phyloP scores from a whole-genome alignment of 2,329 filamentous ascomycete genomes.

The Zymoseptoria brevis region DNA sequence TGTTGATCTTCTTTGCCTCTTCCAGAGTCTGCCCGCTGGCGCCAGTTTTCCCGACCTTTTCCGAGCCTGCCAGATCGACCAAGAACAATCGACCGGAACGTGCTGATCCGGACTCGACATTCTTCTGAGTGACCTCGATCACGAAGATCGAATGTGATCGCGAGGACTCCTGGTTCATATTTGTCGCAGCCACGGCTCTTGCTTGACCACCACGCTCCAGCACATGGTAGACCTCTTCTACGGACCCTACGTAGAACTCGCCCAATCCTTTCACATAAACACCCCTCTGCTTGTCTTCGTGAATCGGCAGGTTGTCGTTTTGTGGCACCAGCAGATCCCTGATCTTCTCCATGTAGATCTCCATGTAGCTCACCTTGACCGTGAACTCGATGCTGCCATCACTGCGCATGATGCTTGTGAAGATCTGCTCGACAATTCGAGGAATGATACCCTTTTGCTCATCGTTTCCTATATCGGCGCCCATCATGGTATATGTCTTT shows the following conservation, averaged over 20 bases:
- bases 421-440: constrained; percentile 95
- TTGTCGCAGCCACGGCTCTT: constrained; percentile 87
- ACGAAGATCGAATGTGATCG: constrained; percentile 98
- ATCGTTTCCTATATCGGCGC: constrained; percentile 84
- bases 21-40: constrained; percentile 95
- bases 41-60: constrained; percentile 97
- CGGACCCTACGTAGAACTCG: constrained; percentile 91
- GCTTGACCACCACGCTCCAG: constrained; percentile 87
- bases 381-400: constrained; percentile 95
- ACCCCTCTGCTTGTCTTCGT: constrained; percentile 92
- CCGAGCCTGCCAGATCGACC: constrained; percentile 94
- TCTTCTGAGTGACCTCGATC: constrained; percentile 94
- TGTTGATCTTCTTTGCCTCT: constrained; percentile 99
- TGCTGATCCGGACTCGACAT: constrained; percentile 88
- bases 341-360: constrained; percentile 99
- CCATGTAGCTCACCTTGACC: constrained; percentile 98
- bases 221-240: constrained; percentile 93
- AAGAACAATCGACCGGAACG: constrained; percentile 96
- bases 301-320: constrained; percentile 94
- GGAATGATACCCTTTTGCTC: constrained; percentile 89
- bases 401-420: constrained; percentile 85
- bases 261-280: constrained; percentile 94
- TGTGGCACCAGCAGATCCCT: constrained; percentile 84
- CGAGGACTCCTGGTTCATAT: constrained; percentile 98
- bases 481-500: constrained; percentile 99